phyloP scores from a whole-genome alignment of 2,329 filamentous ascomycete genomes.

The Monosporascus cannonballus region DNA sequence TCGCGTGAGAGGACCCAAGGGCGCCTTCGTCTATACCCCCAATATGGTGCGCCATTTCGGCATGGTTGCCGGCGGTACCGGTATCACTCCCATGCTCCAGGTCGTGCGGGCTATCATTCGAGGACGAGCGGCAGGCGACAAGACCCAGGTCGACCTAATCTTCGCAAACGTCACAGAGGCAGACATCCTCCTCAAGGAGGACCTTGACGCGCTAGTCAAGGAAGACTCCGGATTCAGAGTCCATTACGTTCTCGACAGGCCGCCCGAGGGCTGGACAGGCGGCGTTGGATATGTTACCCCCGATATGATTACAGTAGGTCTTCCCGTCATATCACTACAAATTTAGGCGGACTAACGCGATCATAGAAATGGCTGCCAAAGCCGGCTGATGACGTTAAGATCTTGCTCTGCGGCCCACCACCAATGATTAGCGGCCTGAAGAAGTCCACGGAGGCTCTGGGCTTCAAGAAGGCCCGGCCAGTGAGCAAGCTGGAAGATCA shows the following conservation, averaged over 20 bases:
- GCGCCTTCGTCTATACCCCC: constrained; percentile 93
- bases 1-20: constrained; percentile 90
- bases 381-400: constrained; percentile 81
- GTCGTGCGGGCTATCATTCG: constrained; percentile 85
- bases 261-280: constrained; percentile 84
- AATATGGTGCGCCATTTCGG: constrained; percentile 96
- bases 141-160: constrained; percentile 86
- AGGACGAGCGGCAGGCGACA: constrained; percentile 71
- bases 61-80: constrained; percentile 96
- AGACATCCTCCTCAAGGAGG: constrained; percentile 90
- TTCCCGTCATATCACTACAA: background rate
- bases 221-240: constrained; percentile 79
- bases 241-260: constrained; percentile 95
- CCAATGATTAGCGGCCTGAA: constrained; percentile 97
- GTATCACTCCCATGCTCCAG: constrained; percentile 98
- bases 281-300: constrained; percentile 91
- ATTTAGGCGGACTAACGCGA: constrained; percentile 17
- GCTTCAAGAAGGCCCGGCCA: constrained; percentile 85
- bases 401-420: constrained; percentile 89
- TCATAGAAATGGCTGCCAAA: constrained; percentile 70
- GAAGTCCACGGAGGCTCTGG: constrained; percentile 85
- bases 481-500: constrained; percentile 98
- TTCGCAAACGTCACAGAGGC: constrained; percentile 93
- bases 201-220: constrained; percentile 71
- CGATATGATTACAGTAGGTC: constrained; percentile 82